Base-by-base conservation (phyloP, 169 alveolate genomes). In the Plasmodium knowlesi region DNA sequence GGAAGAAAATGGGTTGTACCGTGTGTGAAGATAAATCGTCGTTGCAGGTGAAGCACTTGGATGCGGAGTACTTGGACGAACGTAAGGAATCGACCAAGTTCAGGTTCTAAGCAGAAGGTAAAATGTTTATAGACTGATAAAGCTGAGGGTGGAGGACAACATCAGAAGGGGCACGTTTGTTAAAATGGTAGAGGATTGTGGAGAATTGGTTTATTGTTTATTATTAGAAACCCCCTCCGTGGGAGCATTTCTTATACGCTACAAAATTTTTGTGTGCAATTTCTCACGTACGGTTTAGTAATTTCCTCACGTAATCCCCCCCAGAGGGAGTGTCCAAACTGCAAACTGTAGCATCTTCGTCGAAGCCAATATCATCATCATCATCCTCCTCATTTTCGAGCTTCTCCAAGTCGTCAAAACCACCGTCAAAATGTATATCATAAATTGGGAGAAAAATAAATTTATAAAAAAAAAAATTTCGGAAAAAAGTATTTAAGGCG, bases 391-490 rank as follows among this genome's bases (percentile, higher is more conserved):
- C 3, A 30, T 83, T 16, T 16, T 86, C 43, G 37, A 16, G 2
- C 32, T 22, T 12, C 43, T 50, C 78, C 43, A 39, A 39, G 9
- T 39, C 12, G n/a, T 86, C 46, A 54, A 16, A 5, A 6, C 34
- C 22, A 28, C 82, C 67, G 30, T 37, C 82, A 79, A 86, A 86
- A 76, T 25, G 25, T 50, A 78, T 86, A 53, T 78, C 70, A 76
- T 76, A 86, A 61, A 25, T 54, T 9, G 93, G 93, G 46, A 22
- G 25, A 71, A 86, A 86, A 76, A 86, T 86, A 86, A 53, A 86
- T 28, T 86, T 86, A 46, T 86, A 86, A 28, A 86, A 76, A 54
- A 76, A 32, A 34, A 76, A 86, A 54, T 86, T 67, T 54, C 67
- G 54, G 80, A 86, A 86, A 53, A 86, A 86, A 4, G 53, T 86